These are phyloP conservation scores for Tolypocladium nubicola DNA, from an alignment of 2,329 filamentous ascomycete genomes.

Conservation along the genomic window DNA sequence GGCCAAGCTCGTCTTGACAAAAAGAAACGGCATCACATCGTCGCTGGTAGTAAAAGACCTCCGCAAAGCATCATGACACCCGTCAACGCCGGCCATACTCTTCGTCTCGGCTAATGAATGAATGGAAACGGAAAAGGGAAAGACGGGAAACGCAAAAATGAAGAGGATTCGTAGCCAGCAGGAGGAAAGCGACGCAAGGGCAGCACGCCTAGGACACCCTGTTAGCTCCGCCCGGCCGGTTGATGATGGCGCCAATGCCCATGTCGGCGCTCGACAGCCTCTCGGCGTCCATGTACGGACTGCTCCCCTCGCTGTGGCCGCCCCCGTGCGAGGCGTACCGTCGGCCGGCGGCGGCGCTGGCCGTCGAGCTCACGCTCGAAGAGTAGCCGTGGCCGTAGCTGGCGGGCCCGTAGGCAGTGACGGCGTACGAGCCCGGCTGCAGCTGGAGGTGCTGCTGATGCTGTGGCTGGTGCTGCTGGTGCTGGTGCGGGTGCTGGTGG, in stretches of 20 bases:
- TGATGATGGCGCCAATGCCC: conserved; percentile 50
- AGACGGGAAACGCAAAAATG: background rate
- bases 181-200: background rate
- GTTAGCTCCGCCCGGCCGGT: conserved; percentile 29
- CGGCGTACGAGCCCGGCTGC: conserved; percentile 11
- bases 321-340: conserved; percentile 16
- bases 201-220: conserved; percentile 1
- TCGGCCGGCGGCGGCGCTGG: conserved; percentile 20
- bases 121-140: background rate
- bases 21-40: background rate
- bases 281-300: conserved; percentile 36
- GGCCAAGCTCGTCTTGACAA: background rate
- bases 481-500: conserved; percentile 15
- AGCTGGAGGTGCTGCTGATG: conserved; percentile 11
- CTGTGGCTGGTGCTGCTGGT: conserved; percentile 12
- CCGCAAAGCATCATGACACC: background rate
- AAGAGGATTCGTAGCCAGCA: background rate
- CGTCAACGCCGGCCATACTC: background rate
- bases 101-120: background rate
- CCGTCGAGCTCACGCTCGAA: conserved; percentile 41
- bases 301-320: conserved; percentile 24
- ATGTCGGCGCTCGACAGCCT: conserved; percentile 47
- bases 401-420: conserved; percentile 10
- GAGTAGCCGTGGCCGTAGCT: conserved; percentile 34
- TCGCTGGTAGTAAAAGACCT: background rate